Evolutionary conservation across 257 asterid genomes (phyloP), one percentile per base, ranked within the genome.

Genomic region (Lavandula angustifolia): DNA sequence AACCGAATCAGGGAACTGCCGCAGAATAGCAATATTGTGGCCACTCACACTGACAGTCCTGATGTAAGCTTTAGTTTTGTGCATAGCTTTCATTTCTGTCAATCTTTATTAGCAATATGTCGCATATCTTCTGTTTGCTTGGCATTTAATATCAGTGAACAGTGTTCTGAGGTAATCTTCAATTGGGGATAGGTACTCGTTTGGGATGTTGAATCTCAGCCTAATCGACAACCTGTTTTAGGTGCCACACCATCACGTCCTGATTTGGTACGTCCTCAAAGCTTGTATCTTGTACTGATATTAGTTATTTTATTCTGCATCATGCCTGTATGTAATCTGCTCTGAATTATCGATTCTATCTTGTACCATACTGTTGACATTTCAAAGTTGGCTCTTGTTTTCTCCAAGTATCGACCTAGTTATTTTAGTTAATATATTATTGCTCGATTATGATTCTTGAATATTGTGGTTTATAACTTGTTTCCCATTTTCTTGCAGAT

Each of bases 1-100:
- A 89, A 89, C 46, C 87, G 95, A 71, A 89, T 87, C 64, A 85
- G 96, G 85, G 96, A 89, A 72, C 74, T 89, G 60, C 96, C 95
- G 6, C 95, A 87, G 76, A 86, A 89, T 69, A 87, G 89, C 77
- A 85, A 85, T 78, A 89, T 89, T 62, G 89, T 89, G 69, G 95
- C 94, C 27, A 89, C 96, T 49, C 96, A 89, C 73, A 87, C 95
- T 11, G 95, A 89, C 76, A 83, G 94, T 79, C 96, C 96, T 35
- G 92, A 88, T 81, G 98, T 91, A 79, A 73, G 83, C 51, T 53
- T 55, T 62, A 43, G 32, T 68, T 71, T 73, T 46, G 14, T 7
- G 10, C 65, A 51, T 65, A 49, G 51, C 49, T 66, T 70, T 56
- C 43, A 4, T 35, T 64, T 42, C 52, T 43, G 27, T 60, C 53